Percentiles rank a stretch among this genome's conserved stretches.
Conservation (phyloP, 1,284 basidiomycete species). For the Leccinum angustisporum region DNA sequence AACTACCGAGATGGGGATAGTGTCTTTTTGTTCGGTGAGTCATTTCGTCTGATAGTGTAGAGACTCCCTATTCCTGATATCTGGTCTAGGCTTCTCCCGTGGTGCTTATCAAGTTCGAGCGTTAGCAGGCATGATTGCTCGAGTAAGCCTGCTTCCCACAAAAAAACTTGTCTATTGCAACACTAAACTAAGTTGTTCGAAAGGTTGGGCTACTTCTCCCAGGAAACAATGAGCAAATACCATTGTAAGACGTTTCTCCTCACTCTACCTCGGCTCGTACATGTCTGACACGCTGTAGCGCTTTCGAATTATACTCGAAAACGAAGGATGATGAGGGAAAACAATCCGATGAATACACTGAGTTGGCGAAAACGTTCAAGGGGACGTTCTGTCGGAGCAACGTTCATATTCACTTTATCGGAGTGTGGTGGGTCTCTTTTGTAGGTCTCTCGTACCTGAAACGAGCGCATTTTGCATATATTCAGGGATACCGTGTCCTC, state of each 20-base stretch:
- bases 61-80: too few relatives aligned
- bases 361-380: constrained; percentile 26
- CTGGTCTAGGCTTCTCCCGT: constrained; percentile 37
- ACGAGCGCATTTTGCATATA: background rate
- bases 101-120: constrained; percentile 42
- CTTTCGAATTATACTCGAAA: constrained; percentile 32
- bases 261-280: too few relatives aligned
- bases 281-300: constrained; percentile 17
- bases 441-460: background rate
- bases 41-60: background rate
- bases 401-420: constrained; percentile 38
- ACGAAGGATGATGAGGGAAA: constrained; percentile 20
- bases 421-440: constrained; percentile 34
- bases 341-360: constrained; percentile 2
- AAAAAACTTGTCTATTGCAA: too few relatives aligned
- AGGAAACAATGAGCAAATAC: constrained; percentile 39
- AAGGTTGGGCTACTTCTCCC: constrained; percentile 39
- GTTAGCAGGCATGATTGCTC: constrained; percentile 39
- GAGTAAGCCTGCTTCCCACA: constrained; percentile 21
- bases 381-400: constrained; percentile 27
- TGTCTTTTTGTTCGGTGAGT: constrained; percentile 37
- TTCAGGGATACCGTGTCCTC: constrained; percentile 37
- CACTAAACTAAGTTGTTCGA: background rate
- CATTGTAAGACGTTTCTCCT: constrained; percentile 29
- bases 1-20: constrained; percentile 34